Conservation (phyloP, 1,139 yeast species). For the Lizanozyma gosingica region DNA sequence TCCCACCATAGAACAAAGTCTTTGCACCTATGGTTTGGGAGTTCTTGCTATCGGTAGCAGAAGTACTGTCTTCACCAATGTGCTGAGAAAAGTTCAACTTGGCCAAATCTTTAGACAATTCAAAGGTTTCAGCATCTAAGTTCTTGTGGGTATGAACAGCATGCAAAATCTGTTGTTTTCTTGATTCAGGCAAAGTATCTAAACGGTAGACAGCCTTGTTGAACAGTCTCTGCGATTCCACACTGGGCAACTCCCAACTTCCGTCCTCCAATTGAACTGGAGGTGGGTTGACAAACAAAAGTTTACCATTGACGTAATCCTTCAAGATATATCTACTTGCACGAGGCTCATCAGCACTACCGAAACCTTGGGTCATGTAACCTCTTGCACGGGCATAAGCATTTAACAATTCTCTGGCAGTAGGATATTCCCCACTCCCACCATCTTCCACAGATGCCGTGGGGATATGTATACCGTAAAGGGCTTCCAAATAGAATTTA, state of each 20-base stretch:
- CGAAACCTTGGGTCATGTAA: slow-evolving; percentile 94
- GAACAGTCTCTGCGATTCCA: slow-evolving; percentile 52
- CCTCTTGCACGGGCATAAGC: slow-evolving; percentile 98
- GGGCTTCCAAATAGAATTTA: slow-evolving; percentile 77
- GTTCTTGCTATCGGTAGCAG: slow-evolving; percentile 29
- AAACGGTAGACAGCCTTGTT: slow-evolving; percentile 67
- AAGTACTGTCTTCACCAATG: too few species aligned
- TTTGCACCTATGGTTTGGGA: slow-evolving; percentile 22
- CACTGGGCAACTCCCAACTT: slow-evolving; percentile 29
- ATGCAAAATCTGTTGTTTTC: slow-evolving; percentile 58
- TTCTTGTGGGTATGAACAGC: slow-evolving; percentile 51
- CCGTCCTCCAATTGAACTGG: slow-evolving; percentile 45
- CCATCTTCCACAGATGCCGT: slow-evolving; percentile 74
- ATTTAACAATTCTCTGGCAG: slow-evolving; percentile 79
- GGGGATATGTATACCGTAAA: slow-evolving; percentile 86
- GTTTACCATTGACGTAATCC: slow-evolving; percentile 90
- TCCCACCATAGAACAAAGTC: slow-evolving; percentile 61
- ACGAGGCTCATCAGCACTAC: slow-evolving; percentile 93
- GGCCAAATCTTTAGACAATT: slow-evolving; percentile 60
- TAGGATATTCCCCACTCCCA: slow-evolving; percentile 73
- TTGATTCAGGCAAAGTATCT: slow-evolving; percentile 55
- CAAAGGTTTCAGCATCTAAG: slow-evolving; percentile 42
- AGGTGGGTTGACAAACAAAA: slow-evolving; percentile 82
- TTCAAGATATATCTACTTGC: slow-evolving; percentile 89
- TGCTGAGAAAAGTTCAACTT: slow-evolving; percentile 76